Percentiles rank a stretch among this genome's conserved stretches.
Evolutionary conservation across 2,329 filamentous ascomycete species (phyloP).

Genomic region (Aspergillus sp.): DNA sequence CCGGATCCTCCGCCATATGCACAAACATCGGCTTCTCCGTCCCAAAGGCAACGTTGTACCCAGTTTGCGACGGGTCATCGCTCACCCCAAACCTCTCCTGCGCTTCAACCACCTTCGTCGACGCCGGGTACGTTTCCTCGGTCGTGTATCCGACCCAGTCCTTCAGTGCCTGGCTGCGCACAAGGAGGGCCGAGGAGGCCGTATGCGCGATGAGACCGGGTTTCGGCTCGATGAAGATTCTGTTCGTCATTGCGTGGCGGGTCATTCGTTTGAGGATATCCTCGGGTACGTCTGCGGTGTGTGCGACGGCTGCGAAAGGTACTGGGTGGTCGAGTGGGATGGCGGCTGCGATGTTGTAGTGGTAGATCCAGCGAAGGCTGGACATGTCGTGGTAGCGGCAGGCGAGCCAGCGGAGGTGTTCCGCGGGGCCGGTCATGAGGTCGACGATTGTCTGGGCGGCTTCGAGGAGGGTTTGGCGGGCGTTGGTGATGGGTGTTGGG

Average conservation of each 20-base stretch:
- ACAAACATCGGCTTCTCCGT: slow-evolving; percentile 35
- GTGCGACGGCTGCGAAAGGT: neutral
- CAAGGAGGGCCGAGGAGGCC: slow-evolving; percentile 52
- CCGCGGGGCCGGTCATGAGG: neutral
- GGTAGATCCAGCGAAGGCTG: slow-evolving; percentile 6
- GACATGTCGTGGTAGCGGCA: slow-evolving; percentile 7
- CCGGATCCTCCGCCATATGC: slow-evolving; percentile 25
- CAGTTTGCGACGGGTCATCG: slow-evolving; percentile 22
- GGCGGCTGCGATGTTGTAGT: neutral
- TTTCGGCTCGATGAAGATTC: slow-evolving; percentile 55
- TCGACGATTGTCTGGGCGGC: neutral
- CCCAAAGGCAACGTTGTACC: slow-evolving; percentile 29
- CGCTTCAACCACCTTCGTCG: slow-evolving; percentile 24
- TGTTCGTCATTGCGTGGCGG: slow-evolving; percentile 53
- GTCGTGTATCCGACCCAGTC: slow-evolving; percentile 58
- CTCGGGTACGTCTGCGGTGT: neutral
- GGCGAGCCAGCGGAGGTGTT: slow-evolving; percentile 3
- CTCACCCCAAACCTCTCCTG: slow-evolving; percentile 23
- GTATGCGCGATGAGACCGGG: slow-evolving; percentile 57
- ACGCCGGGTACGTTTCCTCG: slow-evolving; percentile 19
- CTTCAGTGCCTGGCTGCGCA: slow-evolving; percentile 22
- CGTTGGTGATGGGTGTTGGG: neutral
- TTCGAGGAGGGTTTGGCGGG: slow-evolving; percentile 1
- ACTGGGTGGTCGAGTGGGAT: neutral
- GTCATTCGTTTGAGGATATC: neutral